Percentiles rank a stretch among this genome's conserved stretches.
phyloP scores from a whole-genome alignment of 2,329 filamentous ascomycete species.

The Penicillium oxalicum region DNA sequence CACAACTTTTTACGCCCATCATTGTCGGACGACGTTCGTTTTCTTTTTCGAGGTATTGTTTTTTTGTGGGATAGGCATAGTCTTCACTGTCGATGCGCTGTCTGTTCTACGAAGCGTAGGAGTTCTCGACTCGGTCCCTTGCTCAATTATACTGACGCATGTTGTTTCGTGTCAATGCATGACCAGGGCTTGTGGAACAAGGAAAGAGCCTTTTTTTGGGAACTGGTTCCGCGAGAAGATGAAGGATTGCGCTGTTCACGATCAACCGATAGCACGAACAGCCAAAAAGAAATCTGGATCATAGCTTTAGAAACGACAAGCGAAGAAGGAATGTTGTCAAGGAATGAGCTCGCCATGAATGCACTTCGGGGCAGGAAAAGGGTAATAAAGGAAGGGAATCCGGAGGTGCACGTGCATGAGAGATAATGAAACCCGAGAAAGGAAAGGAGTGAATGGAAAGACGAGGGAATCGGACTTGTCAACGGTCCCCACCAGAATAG shows the following conservation, averaged over 20 bases:
- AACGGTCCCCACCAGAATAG: slow-evolving; percentile 20
- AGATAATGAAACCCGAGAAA: neutral
- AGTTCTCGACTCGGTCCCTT: no score
- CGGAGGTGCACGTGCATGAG: slow-evolving; percentile 24
- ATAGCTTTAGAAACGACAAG: slow-evolving; percentile 11
- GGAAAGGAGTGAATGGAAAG: slow-evolving; percentile 12
- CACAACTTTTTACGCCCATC: no score
- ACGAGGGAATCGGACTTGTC: slow-evolving; percentile 13
- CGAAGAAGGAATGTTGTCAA: slow-evolving; percentile 12
- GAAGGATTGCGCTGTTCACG: slow-evolving; percentile 5
- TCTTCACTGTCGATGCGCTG: no score
- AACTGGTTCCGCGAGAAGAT: neutral
- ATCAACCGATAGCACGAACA: slow-evolving; percentile 8
- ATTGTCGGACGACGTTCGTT: no score
- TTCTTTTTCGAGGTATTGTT: no score
- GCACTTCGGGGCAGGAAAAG: slow-evolving; percentile 18
- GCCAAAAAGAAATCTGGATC: neutral
- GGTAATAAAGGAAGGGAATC: slow-evolving; percentile 24
- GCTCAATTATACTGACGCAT: no score
- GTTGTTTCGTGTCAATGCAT: no score
- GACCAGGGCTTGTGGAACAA: no score
- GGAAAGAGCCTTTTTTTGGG: no score
- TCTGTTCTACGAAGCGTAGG: no score
- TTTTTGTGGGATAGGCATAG: no score
- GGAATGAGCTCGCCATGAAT: slow-evolving; percentile 13